Base-by-base conservation (phyloP, 2,329 filamentous ascomycete species). In the Colletotrichum magnum region DNA sequence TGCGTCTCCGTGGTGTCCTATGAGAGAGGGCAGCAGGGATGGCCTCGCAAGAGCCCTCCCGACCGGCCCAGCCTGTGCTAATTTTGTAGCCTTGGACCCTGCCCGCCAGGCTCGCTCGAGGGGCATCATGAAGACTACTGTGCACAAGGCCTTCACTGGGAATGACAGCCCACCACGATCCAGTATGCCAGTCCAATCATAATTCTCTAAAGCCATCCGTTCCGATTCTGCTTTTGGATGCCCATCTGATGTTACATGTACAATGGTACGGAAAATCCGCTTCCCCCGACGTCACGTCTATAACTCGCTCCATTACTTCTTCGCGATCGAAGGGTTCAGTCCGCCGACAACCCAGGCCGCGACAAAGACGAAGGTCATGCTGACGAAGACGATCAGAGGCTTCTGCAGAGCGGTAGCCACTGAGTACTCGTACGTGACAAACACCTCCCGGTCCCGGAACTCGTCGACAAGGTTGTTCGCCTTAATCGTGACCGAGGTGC, bases 381-480 rank as follows among this genome's bases (percentile, higher is more conserved):
- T 94, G 39, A 85, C 84, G 72, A 96, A 94, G 69, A 98, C 88
- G 26, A 95, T 89, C 21, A 97, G 73, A 1, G 96, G 96, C 85
- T 99, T 99, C 76, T 94, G 90, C 75, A 97, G 88, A 47, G 88
- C 89, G 32, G 93, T 92, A 3, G 87, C 78, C 73, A 92, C 86
- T 2, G 95, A 89, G 77, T 96, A 94, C 72, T 97, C 93, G 80
- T 99, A 99, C 2, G 93, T 92, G 61, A 98, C 92, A 74, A 97
- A 85, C 24, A 98, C 81, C 72, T 96, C 91, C 39, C 93, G 90
- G 76, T 95, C 94, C 62, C 95, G 89, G 76, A 95, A 89, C 74
- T 98, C 96, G 75, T 99, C 96, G 1, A 97, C 93, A 60, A 98
- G 84, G 79, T 98, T 98, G 74, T 90, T 87, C 7, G 94, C 93